These are phyloP conservation scores for Mucor irregularis DNA, from an alignment of 371 early-diverging fungal genomes.

Conservation along the genomic window DNA sequence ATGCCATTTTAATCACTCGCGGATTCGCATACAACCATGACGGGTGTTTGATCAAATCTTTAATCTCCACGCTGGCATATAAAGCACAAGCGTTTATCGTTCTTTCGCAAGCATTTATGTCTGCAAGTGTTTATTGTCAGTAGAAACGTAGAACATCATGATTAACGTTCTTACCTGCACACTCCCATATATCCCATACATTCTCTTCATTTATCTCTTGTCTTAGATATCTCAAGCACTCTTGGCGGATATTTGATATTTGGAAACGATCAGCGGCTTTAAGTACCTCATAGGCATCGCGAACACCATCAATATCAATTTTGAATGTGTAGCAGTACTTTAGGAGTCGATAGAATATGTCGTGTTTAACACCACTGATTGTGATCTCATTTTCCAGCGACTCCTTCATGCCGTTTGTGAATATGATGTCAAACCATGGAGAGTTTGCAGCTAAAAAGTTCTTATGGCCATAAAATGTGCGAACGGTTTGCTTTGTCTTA, in stretches of 20 bases:
- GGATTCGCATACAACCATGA: constrained; percentile 50
- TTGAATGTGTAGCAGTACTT: constrained; percentile 53
- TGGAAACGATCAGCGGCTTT: constrained; percentile 57
- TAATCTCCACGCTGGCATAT: constrained; percentile 43
- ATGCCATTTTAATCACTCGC: constrained; percentile 43
- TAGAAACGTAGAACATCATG: not conserved
- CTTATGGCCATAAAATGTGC: constrained; percentile 53
- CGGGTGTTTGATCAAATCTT: constrained; percentile 33
- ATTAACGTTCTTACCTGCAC: constrained; percentile 34
- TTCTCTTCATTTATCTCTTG: constrained; percentile 40
- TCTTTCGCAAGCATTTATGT: constrained; percentile 39
- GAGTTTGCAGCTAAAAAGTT: constrained; percentile 54
- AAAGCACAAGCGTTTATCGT: constrained; percentile 38
- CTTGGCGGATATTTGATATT: constrained; percentile 42
- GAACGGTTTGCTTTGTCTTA: no score
- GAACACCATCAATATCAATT: constrained; percentile 35
- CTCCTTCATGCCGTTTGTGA: constrained; percentile 66
- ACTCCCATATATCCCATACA: constrained; percentile 61
- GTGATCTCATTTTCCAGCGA: constrained; percentile 49
- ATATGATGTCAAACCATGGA: constrained; percentile 56
- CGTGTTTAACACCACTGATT: constrained; percentile 46
- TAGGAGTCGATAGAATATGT: constrained; percentile 45
- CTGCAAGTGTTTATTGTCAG: constrained; percentile 3
- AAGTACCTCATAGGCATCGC: constrained; percentile 51
- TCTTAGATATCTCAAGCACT: constrained; percentile 50